These are phyloP conservation scores for Trichosporon sp. DNA, from an alignment of 1,284 basidiomycete genomes.

Conservation along the genomic window DNA sequence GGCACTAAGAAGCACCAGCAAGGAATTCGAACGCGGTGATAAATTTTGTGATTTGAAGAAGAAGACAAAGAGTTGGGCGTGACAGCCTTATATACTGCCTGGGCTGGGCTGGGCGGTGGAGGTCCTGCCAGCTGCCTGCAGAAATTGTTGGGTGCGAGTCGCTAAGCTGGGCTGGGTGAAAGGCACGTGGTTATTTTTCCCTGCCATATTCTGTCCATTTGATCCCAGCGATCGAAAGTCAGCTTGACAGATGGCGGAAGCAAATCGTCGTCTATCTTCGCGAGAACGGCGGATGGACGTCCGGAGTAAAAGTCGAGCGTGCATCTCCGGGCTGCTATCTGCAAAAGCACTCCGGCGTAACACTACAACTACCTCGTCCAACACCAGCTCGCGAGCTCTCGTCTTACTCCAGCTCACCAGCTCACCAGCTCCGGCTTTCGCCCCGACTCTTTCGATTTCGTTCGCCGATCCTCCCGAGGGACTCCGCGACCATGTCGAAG, in stretches of 20 bases:
- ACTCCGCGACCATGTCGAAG: constrained; percentile 23
- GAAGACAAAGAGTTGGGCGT: neutral
- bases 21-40: constrained; percentile 32
- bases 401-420: too few relatives aligned
- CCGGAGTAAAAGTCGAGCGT: neutral
- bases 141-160: neutral
- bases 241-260: neutral
- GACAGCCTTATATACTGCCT: neutral
- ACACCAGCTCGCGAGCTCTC: too few relatives aligned
- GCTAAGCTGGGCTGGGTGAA: neutral
- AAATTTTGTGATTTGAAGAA: constrained; percentile 22
- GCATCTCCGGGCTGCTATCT: neutral
- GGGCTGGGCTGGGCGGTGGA: neutral
- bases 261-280: neutral
- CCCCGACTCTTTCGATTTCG: neutral
- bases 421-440: neutral
- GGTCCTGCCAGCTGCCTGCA: neutral
- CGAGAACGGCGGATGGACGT: neutral
- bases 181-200: constrained; percentile 8
- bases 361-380: too few relatives aligned
- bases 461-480: neutral
- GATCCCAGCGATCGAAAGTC: neutral
- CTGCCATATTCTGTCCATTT: constrained; percentile 8
- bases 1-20: constrained; percentile 21
- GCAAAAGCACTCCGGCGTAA: neutral